These are phyloP conservation scores for Ichthyophonus hoferi DNA, from an alignment of 208 protist species.

Conservation along the genomic window DNA sequence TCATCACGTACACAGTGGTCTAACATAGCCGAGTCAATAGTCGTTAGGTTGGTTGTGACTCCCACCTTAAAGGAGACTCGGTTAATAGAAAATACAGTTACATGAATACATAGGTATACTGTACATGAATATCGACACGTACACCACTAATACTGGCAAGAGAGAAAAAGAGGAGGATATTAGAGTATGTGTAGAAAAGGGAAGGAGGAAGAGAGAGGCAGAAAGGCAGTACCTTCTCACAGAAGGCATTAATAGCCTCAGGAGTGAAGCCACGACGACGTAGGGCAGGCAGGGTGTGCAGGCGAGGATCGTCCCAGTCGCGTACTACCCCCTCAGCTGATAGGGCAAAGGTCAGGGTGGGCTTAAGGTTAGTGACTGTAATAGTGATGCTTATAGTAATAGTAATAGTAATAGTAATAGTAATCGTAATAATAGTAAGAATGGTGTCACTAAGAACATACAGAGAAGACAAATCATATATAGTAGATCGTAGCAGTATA, in stretches of 20 bases:
- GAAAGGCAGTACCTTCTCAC: constrained; percentile 78
- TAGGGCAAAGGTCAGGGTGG: too few species aligned
- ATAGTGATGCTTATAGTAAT: too few species aligned
- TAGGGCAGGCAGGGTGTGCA: constrained; percentile 91
- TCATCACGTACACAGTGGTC: constrained; percentile 87
- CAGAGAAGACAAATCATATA: too few species aligned
- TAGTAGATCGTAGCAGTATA: too few species aligned
- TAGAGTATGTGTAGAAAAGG: neutral
- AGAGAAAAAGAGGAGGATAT: constrained; percentile 15
- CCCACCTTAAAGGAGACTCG: constrained; percentile 49
- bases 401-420: too few species aligned
- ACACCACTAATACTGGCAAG: constrained; percentile 20
- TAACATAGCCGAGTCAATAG: constrained; percentile 84
- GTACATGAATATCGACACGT: constrained; percentile 3
- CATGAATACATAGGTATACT: neutral
- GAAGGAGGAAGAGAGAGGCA: neutral
- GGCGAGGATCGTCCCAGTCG: constrained; percentile 94
- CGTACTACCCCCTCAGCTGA: constrained; percentile 63
- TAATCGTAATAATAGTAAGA: too few species aligned
- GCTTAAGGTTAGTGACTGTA: too few species aligned
- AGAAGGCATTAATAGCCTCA: constrained; percentile 91
- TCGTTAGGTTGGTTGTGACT: constrained; percentile 26
- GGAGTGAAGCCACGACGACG: constrained; percentile 92
- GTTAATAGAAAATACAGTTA: too few species aligned
- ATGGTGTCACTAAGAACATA: too few species aligned